Conservation (phyloP, 2,329 filamentous ascomycete species). For the Pyrenochaeta sp. region DNA sequence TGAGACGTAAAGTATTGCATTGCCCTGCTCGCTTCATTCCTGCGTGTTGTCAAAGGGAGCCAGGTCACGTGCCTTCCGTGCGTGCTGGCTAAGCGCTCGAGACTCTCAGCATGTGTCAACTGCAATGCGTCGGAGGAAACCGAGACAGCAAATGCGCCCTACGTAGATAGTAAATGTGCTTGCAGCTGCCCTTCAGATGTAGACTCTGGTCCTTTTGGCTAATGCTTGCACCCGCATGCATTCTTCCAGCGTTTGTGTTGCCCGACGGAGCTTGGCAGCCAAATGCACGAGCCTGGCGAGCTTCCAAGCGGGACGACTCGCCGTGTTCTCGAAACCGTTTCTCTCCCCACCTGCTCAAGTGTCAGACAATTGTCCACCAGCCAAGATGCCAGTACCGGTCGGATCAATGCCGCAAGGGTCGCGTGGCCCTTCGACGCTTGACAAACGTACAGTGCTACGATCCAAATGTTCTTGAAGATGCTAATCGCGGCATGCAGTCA, state of each 20-base stretch:
- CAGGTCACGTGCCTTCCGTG: constrained; percentile 21
- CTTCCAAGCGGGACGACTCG: constrained; percentile 18
- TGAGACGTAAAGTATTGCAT: constrained; percentile 3
- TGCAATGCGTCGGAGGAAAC: too few species aligned
- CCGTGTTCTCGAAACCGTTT: constrained; percentile 17
- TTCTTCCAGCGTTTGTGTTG: too few species aligned
- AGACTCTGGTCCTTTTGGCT: too few species aligned
- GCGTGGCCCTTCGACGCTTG: constrained; percentile 70
- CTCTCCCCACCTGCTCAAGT: constrained; percentile 19
- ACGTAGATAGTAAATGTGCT: not conserved
- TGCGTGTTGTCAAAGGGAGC: constrained; percentile 14
- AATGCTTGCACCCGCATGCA: too few species aligned
- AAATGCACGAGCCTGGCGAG: constrained; percentile 20
- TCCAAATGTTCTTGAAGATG: constrained; percentile 26
- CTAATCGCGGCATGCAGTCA: constrained; percentile 69
- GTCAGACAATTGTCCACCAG: constrained; percentile 5
- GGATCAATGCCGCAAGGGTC: constrained; percentile 50
- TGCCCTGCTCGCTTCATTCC: constrained; percentile 21
- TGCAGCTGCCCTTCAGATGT: too few species aligned
- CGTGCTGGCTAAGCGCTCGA: constrained; percentile 9
- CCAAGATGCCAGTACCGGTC: constrained; percentile 65
- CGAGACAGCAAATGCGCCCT: too few species aligned
- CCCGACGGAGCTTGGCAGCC: constrained; percentile 12
- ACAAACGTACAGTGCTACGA: constrained; percentile 66
- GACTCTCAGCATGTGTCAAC: not conserved